phyloP scores from a whole-genome alignment of 768 basidiomycete genomes.

The Lactarius trivialis region DNA sequence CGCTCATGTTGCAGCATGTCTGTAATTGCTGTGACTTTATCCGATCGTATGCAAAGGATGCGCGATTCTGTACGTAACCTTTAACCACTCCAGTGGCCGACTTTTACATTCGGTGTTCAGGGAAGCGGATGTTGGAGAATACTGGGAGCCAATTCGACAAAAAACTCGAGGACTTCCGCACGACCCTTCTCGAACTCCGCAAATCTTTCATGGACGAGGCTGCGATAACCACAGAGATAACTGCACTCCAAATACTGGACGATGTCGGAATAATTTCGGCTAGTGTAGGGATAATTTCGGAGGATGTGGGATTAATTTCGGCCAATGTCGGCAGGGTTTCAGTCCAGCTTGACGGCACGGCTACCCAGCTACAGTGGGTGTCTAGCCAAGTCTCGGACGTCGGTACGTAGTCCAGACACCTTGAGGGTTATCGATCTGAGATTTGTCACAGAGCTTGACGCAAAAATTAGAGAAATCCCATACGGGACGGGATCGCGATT shows the following conservation, averaged over 20 bases:
- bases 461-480: background rate
- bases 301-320: too few relatives aligned
- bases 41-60: background rate
- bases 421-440: background rate
- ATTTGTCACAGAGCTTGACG: background rate
- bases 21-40: background rate
- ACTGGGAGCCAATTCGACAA: too few relatives aligned
- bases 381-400: background rate
- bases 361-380: background rate
- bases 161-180: too few relatives aligned
- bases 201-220: too few relatives aligned
- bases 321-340: background rate
- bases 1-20: too few relatives aligned
- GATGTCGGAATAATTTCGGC: background rate
- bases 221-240: too few relatives aligned
- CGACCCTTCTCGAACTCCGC: too few relatives aligned
- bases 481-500: background rate
- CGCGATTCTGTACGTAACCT: background rate
- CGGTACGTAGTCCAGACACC: background rate
- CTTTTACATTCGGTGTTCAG: too few relatives aligned
- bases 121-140: too few relatives aligned
- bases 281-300: background rate
- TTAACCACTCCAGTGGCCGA: background rate
- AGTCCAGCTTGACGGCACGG: too few relatives aligned
- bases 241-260: background rate